A percentile compares a stretch with the other conserved stretches of the same genome.
phyloP scores from a whole-genome alignment of 495 filamentous ascomycete species.

The Tricharina praecox region DNA sequence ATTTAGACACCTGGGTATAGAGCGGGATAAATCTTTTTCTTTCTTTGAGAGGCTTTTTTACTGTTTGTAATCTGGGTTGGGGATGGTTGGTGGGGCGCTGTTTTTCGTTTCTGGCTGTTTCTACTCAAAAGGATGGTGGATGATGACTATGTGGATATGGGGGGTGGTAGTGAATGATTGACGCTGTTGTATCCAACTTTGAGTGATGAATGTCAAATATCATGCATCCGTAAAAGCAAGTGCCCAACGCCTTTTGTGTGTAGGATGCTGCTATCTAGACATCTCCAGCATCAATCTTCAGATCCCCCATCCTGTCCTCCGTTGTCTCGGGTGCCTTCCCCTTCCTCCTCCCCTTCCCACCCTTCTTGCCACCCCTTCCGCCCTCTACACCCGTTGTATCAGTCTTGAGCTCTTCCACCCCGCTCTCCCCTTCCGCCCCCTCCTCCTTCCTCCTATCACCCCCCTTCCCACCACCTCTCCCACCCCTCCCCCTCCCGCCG shows the following conservation, averaged over 20 bases:
- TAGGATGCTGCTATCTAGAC: background rate
- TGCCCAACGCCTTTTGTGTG: background rate
- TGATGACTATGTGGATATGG: background rate
- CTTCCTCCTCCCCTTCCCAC: slow-evolving; percentile 2
- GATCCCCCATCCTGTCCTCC: background rate
- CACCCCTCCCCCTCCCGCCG: slow-evolving; percentile 7
- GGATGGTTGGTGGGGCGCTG: background rate
- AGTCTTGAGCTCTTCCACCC: background rate
- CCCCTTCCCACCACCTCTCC: background rate
- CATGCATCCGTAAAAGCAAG: no score
- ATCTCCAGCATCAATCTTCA: background rate
- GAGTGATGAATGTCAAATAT: no score
- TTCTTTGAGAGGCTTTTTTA: no score
- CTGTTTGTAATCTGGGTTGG: background rate
- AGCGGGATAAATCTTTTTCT: no score
- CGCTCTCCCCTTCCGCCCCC: background rate
- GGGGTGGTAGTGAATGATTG: background rate
- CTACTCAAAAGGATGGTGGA: no score
- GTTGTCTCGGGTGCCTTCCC: background rate
- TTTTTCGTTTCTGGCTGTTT: no score
- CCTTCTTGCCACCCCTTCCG: slow-evolving; percentile 8
- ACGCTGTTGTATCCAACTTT: no score
- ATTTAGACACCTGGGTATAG: no score
- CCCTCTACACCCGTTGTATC: no score
- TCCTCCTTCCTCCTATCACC: no score